Conservation (phyloP, 176 grass and related monocot genomes). For the Dendrocalamus sinicus region DNA sequence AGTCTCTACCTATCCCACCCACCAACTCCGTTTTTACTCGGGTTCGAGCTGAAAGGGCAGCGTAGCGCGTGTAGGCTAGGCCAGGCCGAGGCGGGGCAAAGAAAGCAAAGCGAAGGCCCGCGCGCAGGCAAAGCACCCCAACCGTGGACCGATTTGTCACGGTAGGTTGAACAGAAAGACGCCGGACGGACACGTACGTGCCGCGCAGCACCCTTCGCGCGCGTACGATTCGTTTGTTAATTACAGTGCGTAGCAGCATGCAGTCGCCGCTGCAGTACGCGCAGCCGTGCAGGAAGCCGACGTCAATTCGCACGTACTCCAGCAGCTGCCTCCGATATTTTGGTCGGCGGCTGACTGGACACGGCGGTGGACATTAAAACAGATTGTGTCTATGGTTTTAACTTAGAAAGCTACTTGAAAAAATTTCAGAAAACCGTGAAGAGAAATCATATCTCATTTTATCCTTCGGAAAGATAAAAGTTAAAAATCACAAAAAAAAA, state of each 20-base stretch:
- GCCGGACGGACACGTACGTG: neutral
- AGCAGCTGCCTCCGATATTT: no score
- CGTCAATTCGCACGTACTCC: neutral
- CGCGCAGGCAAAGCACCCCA: slow-evolving; percentile 13
- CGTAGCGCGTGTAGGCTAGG: neutral
- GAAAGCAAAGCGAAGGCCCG: neutral
- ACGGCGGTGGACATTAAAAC: no score
- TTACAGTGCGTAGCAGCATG: no score
- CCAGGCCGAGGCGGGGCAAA: neutral
- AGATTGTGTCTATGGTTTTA: no score
- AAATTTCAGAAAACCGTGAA: no score
- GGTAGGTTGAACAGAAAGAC: slow-evolving; percentile 25
- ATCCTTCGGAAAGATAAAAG: no score
- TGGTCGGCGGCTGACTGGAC: no score
- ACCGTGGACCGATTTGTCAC: slow-evolving; percentile 48
- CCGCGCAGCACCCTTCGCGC: neutral
- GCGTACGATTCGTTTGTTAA: neutral
- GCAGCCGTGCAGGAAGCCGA: neutral
- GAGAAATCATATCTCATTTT: no score
- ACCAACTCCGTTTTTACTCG: slow-evolving; percentile 59
- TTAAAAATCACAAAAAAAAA: no score
- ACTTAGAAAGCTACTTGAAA: no score
- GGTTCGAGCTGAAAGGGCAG: neutral
- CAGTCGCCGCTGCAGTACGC: neutral
- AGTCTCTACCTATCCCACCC: slow-evolving; percentile 1